Percentiles rank a stretch among this genome's conserved stretches.
Conservation (phyloP, 2,329 filamentous ascomycete genomes). For the Piedraia hortae region DNA sequence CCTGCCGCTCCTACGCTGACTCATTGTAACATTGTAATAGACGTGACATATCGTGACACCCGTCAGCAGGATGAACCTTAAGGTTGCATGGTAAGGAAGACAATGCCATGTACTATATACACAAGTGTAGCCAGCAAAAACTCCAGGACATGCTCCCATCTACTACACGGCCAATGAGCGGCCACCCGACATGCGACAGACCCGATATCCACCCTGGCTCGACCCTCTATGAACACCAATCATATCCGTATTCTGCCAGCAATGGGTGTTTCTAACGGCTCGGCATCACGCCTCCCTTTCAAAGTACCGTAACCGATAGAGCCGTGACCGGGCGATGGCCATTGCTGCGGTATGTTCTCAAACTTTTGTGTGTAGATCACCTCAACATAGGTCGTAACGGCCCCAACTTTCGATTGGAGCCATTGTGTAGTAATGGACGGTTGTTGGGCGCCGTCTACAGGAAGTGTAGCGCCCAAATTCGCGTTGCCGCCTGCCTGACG, state of each 20-base stretch:
- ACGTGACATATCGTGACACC: no score
- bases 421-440: slow-evolving; percentile 7
- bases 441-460: slow-evolving; percentile 1
- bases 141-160: no score
- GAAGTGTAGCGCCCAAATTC: background rate
- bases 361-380: slow-evolving; percentile 11
- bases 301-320: slow-evolving; percentile 9
- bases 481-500: background rate
- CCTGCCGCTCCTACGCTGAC: no score
- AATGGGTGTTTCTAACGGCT: slow-evolving; percentile 3
- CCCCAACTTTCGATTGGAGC: slow-evolving; percentile 3
- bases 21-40: slow-evolving; percentile 7
- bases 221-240: no score
- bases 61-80: no score
- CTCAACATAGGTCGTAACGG: slow-evolving; percentile 5
- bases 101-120: no score
- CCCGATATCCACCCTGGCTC: no score
- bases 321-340: slow-evolving; percentile 6
- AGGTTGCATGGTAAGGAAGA: no score
- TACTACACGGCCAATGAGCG: no score
- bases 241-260: slow-evolving; percentile 5
- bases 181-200: no score
- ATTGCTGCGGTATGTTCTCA: slow-evolving; percentile 8
- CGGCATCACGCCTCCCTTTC: slow-evolving; percentile 1
- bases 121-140: no score